Base-by-base conservation (phyloP, 2,329 filamentous ascomycete species). In the Pseudogymnoascus sp. region DNA sequence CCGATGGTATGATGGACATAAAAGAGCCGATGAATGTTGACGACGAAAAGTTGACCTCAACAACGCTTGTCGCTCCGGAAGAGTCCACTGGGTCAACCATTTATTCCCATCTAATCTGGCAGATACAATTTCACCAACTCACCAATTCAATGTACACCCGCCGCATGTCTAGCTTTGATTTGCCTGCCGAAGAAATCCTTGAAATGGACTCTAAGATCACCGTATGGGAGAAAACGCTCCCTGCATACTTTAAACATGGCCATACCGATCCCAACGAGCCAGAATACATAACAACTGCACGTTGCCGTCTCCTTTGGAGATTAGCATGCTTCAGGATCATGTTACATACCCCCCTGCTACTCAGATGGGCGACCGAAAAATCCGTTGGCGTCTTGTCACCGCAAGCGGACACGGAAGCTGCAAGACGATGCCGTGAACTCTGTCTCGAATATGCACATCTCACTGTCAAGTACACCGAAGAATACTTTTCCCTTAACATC, bases 21-120 rank as follows among this genome's bases (percentile, higher is more conserved):
- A 67, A 69, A 19, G 62, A 74, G 5, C 73, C 73, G 4, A 62
- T 71, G 29, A 75, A 75, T 61, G 66, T 74, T 6, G 68, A 74
- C 61, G 74, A 76, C 60, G 66, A 55, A 35, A 55, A 55, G 16
- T 55, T 55, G 16, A 55, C 29, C 29, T 33, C 49, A 8, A 55
- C 29, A 14, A 55, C 49, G 2, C 29, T 35, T 55, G 29, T 55
- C n/a, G 49, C 49, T 5, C 49, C 49, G 4, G 49, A 55, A 35
- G 49, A 55, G 26, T 55, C 49, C 2, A 55, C 49, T 26, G 68
- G 39, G 71, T 63, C 67, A 45, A 66, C 26, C 43, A 37, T 39
- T 14, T 35, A 38, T 19, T 61, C 59, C 31, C 37, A 37, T 39
- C 12, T 29, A 43, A 35, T 59, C 33, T 37, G 31, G 49, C 49